Evolutionary conservation across 805 yeast genomes (phyloP).

Genomic region (Spathaspora hagerdaliae): DNA sequence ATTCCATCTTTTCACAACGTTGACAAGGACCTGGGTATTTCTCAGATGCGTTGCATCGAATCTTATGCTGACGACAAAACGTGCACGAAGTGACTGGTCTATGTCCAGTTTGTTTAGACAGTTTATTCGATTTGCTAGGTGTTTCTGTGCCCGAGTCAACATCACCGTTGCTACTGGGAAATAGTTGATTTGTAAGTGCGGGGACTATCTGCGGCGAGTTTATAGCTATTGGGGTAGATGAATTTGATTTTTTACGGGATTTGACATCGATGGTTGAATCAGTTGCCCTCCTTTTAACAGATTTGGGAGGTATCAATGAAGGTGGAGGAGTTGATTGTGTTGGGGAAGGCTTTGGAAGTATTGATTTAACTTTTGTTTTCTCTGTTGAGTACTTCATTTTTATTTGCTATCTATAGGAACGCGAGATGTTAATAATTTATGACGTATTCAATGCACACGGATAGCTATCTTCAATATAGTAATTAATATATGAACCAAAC

Average conservation of each 20-base stretch:
- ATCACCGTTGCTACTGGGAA: neutral
- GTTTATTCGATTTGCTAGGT: neutral
- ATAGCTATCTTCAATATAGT: too few species aligned
- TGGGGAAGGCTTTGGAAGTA: conserved; percentile 38
- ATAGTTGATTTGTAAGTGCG: neutral
- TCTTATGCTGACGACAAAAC: conserved; percentile 91
- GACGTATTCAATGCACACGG: too few species aligned
- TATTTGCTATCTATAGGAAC: neutral
- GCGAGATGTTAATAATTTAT: neutral
- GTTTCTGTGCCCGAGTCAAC: neutral
- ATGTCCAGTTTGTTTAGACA: conserved; percentile 42
- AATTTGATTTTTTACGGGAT: neutral
- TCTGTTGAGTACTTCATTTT: conserved; percentile 22
- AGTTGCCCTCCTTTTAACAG: neutral
- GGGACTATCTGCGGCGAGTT: neutral
- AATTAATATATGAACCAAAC: too few species aligned
- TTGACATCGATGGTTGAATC: neutral
- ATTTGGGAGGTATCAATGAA: conserved; percentile 1
- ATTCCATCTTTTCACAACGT: conserved; percentile 74
- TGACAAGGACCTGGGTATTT: conserved; percentile 79
- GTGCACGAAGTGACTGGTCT: conserved; percentile 92
- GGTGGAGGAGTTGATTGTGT: conserved; percentile 5
- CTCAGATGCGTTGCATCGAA: conserved; percentile 86
- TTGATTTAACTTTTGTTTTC: conserved; percentile 37
- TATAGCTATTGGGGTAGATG: neutral